Conservation (phyloP, 1,139 yeast genomes). For the Nakaseomyces glabratus region DNA sequence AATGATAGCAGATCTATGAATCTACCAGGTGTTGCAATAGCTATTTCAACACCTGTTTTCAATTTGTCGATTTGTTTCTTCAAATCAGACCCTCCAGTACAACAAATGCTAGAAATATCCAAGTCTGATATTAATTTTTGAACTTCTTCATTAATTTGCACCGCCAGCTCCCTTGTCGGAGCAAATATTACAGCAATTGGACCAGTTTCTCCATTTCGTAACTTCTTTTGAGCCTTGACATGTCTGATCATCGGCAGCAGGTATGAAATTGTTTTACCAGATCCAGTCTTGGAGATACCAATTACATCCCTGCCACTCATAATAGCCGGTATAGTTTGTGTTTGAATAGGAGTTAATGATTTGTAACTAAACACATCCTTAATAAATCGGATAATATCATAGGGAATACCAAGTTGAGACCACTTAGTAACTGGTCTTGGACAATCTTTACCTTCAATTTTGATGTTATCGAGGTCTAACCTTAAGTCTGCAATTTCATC, state of each 20-base stretch:
- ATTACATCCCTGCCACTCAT: conserved; percentile 87
- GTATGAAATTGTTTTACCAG: conserved; percentile 90
- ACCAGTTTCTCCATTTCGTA: conserved; percentile 47
- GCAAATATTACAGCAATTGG: conserved; percentile 77
- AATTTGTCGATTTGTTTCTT: conserved; percentile 68
- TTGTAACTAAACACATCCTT: conserved; percentile 29
- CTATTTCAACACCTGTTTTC: conserved; percentile 68
- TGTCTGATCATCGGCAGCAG: conserved; percentile 78
- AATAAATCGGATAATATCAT: conserved; percentile 45
- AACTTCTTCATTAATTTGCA: conserved; percentile 71
- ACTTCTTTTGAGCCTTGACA: conserved; percentile 57
- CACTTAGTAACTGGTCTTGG: conserved; percentile 68
- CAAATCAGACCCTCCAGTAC: conserved; percentile 90
- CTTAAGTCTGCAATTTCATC: conserved; percentile 52
- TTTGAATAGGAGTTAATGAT: conserved; percentile 71
- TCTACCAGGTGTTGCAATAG: conserved; percentile 95
- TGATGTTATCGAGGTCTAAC: conserved; percentile 51
- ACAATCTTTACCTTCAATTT: conserved; percentile 47
- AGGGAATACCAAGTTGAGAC: conserved; percentile 74
- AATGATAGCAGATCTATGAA: conserved; percentile 82
- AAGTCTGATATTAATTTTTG: conserved; percentile 43
- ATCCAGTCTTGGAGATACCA: conserved; percentile 94
- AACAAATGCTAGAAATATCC: conserved; percentile 55
- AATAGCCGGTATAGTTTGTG: conserved; percentile 84
- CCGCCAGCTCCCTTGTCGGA: conserved; percentile 89